phyloP scores from a whole-genome alignment of 163 green algal species.

The Scenedesmus sp. region DNA sequence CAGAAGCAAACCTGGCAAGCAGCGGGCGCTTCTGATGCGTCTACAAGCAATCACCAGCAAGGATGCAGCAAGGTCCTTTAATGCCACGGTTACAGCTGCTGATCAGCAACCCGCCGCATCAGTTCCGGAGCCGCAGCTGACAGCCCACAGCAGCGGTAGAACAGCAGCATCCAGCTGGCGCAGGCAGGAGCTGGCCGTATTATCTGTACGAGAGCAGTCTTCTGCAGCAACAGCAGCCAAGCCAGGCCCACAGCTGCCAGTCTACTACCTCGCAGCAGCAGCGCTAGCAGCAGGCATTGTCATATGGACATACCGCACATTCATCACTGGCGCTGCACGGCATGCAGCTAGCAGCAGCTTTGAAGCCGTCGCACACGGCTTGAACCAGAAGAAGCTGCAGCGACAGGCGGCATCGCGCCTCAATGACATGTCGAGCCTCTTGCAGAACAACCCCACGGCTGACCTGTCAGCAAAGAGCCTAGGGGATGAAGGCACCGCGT shows the following conservation, averaged over 20 bases:
- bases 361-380: conserved; percentile 45
- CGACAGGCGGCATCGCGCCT: conserved; percentile 78
- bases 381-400: conserved; percentile 79
- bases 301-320: conserved; percentile 2
- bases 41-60: neutral
- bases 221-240: conserved; percentile 22
- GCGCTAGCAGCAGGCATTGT: conserved; percentile 21
- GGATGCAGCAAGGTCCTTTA: neutral
- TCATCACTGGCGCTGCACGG: conserved; percentile 9
- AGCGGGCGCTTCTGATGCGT: neutral
- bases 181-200: neutral
- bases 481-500: conserved; percentile 91
- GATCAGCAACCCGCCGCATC: neutral
- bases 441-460: conserved; percentile 76
- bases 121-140: neutral
- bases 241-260: neutral
- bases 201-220: neutral
- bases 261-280: conserved; percentile 45
- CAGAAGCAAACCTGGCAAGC: neutral
- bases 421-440: conserved; percentile 84
- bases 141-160: neutral
- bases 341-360: neutral
- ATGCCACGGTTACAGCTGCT: neutral
- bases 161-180: neutral
- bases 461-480: conserved; percentile 91